Conservation (phyloP, 768 basidiomycete species). For the Trichaptum fuscoviolaceum region DNA sequence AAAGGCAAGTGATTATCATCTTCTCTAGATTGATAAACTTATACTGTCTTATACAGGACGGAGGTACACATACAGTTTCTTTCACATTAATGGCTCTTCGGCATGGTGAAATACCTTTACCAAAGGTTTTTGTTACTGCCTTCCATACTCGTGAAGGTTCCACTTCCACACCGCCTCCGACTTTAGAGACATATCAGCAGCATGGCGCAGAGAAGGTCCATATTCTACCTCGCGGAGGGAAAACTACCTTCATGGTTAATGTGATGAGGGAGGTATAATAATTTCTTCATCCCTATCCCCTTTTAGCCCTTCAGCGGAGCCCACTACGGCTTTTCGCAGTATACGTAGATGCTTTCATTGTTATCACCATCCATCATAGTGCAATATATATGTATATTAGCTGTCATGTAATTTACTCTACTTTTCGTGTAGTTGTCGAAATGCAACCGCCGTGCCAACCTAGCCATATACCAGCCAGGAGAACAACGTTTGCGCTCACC, state of each 20-base stretch:
- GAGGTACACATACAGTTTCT: conserved; percentile 48
- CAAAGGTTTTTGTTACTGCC: conserved; percentile 55
- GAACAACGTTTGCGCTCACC: conserved; percentile 41
- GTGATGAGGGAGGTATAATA: conserved; percentile 44
- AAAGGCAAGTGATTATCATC: conserved; percentile 40
- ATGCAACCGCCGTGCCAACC: conserved; percentile 39
- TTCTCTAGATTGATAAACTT: background rate
- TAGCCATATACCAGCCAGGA: conserved; percentile 53
- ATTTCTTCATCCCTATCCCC: background rate
- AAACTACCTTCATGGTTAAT: conserved; percentile 74
- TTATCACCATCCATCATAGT: background rate
- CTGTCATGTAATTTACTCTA: background rate
- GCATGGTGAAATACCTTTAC: conserved; percentile 75
- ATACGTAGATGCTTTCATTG: background rate
- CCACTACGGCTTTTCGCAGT: background rate
- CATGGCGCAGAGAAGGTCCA: conserved; percentile 80
- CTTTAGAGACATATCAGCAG: conserved; percentile 73
- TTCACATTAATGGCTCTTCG: conserved; percentile 84
- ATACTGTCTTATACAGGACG: conserved; percentile 43
- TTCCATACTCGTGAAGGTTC: conserved; percentile 14
- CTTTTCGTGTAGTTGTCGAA: conserved; percentile 11
- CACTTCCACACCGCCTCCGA: conserved; percentile 57
- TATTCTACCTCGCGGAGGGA: conserved; percentile 76
- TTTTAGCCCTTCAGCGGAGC: background rate
- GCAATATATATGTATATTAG: background rate